Percentiles rank a stretch among this genome's conserved stretches.
Evolutionary conservation across 345 rosid species (phyloP).

Genomic region (Mangifera indica): DNA sequence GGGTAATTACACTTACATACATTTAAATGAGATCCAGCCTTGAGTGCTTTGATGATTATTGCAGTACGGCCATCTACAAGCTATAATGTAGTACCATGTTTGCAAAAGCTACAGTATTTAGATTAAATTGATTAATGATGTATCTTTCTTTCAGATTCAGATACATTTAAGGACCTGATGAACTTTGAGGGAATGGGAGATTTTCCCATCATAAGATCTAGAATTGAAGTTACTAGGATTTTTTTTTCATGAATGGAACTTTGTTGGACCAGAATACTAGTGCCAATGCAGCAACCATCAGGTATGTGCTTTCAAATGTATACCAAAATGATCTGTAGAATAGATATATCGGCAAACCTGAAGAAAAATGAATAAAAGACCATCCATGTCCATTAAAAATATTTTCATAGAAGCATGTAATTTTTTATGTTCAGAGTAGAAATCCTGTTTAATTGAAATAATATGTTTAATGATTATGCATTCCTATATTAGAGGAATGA

Average conservation of each 20-base stretch:
- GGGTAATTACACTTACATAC: slow-evolving; percentile 16
- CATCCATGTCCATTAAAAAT: background rate
- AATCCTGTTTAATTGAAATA: background rate
- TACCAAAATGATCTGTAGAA: background rate
- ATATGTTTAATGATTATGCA: background rate
- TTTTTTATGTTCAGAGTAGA: background rate
- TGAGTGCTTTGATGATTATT: slow-evolving; percentile 5
- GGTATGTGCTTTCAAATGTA: background rate
- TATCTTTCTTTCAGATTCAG: slow-evolving; percentile 8
- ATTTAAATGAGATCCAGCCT: background rate
- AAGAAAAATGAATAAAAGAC: background rate
- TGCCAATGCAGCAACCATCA: slow-evolving; percentile 6
- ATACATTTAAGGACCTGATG: background rate
- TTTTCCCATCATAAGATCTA: background rate
- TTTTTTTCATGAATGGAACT: background rate
- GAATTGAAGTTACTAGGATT: background rate
- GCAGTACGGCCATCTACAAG: too few species aligned
- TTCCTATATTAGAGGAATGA: background rate
- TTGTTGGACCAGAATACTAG: background rate
- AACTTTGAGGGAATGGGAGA: background rate
- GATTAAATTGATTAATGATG: background rate
- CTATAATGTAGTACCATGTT: background rate
- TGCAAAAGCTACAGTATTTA: background rate
- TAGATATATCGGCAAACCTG: background rate
- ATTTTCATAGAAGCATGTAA: slow-evolving; percentile 3